These are phyloP conservation scores for Phytophthora pseudosyringae DNA, from an alignment of 352 stramenopile genomes.

Conservation along the genomic window DNA sequence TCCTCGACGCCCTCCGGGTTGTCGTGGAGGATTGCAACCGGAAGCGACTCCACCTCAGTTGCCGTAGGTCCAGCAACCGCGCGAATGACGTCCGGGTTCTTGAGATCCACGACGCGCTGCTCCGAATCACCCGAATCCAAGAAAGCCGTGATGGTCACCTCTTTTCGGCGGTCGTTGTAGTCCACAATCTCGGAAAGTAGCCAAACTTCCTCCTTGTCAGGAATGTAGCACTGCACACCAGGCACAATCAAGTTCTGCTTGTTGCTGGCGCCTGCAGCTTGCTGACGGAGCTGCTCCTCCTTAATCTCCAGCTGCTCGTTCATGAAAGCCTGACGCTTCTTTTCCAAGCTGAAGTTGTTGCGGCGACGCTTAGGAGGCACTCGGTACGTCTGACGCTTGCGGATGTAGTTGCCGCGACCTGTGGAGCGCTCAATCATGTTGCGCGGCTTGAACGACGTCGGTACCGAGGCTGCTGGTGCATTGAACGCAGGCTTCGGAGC, in stretches of 20 bases:
- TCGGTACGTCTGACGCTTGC: slow-evolving; percentile 82
- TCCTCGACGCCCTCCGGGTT: slow-evolving; percentile 82
- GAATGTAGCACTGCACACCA: slow-evolving; percentile 90
- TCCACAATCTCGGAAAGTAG: slow-evolving; percentile 82
- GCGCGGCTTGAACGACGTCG: slow-evolving; percentile 48
- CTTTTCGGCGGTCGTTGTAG: slow-evolving; percentile 83
- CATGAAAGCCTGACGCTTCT: slow-evolving; percentile 86
- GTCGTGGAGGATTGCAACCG: slow-evolving; percentile 83
- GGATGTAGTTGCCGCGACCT: slow-evolving; percentile 71
- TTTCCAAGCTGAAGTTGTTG: slow-evolving; percentile 83
- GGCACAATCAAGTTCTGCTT: slow-evolving; percentile 89
- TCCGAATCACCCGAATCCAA: slow-evolving; percentile 70
- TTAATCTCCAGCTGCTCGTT: slow-evolving; percentile 82
- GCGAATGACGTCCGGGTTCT: slow-evolving; percentile 85
- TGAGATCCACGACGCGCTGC: slow-evolving; percentile 79
- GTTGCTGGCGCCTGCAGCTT: slow-evolving; percentile 62
- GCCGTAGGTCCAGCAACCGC: slow-evolving; percentile 76
- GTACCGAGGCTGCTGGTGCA: slow-evolving; percentile 1
- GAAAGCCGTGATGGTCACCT: slow-evolving; percentile 80
- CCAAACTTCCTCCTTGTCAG: slow-evolving; percentile 89
- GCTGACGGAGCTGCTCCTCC: slow-evolving; percentile 73
- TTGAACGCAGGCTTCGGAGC: slow-evolving; percentile 24
- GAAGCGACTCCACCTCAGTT: slow-evolving; percentile 84
- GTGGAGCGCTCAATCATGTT: slow-evolving; percentile 67
- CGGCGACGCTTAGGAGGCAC: slow-evolving; percentile 42